Evolutionary conservation across 2,329 filamentous ascomycete species (phyloP), one percentile per base, ranked within the genome.

Genomic region (Calonectria ilicicola): DNA sequence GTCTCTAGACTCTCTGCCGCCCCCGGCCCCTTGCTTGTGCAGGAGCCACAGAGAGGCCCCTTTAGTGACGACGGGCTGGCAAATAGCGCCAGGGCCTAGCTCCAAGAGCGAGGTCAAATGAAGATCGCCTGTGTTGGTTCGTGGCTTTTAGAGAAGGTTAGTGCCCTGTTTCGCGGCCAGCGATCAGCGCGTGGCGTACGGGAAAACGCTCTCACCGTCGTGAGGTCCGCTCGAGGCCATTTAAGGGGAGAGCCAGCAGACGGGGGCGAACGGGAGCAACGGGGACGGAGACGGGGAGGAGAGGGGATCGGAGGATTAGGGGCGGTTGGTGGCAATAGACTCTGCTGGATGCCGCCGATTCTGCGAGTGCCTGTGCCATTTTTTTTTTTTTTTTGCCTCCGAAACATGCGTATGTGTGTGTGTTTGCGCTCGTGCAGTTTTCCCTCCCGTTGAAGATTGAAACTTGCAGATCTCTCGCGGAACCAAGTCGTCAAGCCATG

Each of bases 141-240:
- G 68, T 49, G 58, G 58, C 58, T 60, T 58, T 35, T 21, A 23
- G 47, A 49, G 46, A 15, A 40, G 23, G 62, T 42, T 66, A 70
- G 49, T 21, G 38, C 35, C 21, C 42, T 53, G 60, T 67, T 29
- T 35, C 32, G 64, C 53, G 42, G 29, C 19, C 19, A 53, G 58
- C n/a, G 69, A 71, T 71, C 69, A 65, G 56, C 69, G 26, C 47
- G 69, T 67, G 64, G 53, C 69, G 64, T 23, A 23, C 64, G 64
- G 64, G 53, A 60, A 67, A 65, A 67, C 56, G 19, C 51, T 60
- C 49, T 58, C 53, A 46, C 64, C 69, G 64, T 68, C 42, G 65
- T 40, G 40, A 26, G n/a, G 53, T 40, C 29, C 17, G 19, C 19
- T 27, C 17, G n/a, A 44, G 58, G 58, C 40, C 21, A 40, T 69